A percentile compares a stretch with the other conserved stretches of the same genome.
Evolutionary conservation across 305 asterid genomes (phyloP).

Genomic region (Salvia sclarea): DNA sequence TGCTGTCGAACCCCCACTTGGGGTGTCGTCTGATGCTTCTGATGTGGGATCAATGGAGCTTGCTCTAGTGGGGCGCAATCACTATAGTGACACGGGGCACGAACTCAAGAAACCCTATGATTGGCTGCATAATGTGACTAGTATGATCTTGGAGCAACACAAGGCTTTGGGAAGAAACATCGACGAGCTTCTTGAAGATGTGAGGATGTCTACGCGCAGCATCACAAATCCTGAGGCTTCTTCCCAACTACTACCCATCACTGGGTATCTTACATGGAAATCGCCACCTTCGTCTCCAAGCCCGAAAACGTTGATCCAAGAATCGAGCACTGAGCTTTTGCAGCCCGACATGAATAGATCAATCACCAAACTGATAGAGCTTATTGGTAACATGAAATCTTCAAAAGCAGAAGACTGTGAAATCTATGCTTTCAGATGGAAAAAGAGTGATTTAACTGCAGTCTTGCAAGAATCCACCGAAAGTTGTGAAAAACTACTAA

Average conservation of each 20-base stretch:
- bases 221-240: conserved; percentile 22
- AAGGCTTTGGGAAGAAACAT: conserved; percentile 43
- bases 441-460: conserved; percentile 31
- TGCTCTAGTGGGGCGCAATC: conserved; percentile 40
- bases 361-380: conserved; percentile 41
- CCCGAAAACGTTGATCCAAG: conserved; percentile 32
- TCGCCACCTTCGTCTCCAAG: conserved; percentile 54
- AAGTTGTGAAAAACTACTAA: conserved; percentile 38
- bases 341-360: conserved; percentile 38
- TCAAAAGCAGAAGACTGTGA: conserved; percentile 9
- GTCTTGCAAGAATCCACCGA: conserved; percentile 35
- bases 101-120: conserved; percentile 28
- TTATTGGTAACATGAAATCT: conserved; percentile 19
- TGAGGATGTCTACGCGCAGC: conserved; percentile 38
- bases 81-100: conserved; percentile 5
- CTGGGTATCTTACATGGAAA: conserved; percentile 65
- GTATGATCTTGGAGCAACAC: conserved; percentile 46
- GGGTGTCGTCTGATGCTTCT: conserved; percentile 37
- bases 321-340: conserved; percentile 19
- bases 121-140: conserved; percentile 55
- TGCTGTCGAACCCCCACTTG: conserved; percentile 50
- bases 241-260: conserved; percentile 42
- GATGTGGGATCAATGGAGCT: conserved; percentile 38
- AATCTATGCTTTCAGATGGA: conserved; percentile 48
- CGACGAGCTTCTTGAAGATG: conserved; percentile 56